Base-by-base conservation (phyloP, 2,329 filamentous ascomycete genomes). In the Pseudogymnoascus sp. region DNA sequence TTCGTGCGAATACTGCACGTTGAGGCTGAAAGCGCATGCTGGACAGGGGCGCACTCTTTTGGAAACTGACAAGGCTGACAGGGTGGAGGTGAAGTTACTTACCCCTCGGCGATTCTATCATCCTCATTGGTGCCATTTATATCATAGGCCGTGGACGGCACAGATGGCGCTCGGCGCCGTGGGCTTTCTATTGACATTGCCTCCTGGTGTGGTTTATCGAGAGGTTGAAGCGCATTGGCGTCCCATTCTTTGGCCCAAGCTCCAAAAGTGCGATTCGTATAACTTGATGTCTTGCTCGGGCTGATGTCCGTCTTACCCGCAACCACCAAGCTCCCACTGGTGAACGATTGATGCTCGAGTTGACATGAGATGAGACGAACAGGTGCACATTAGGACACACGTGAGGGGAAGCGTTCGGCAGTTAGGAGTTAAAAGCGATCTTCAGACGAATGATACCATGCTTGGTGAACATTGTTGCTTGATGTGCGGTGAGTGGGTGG, bases 371-470 rank as follows among this genome's bases (percentile, higher is more conserved):
- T 56, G 46, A 17, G 46, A 56, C 29, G 26, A 53, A 53, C 46
- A 13, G 46, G 26, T 53, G 46, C 46, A 53, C 46, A 53, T 53
- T 53, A 23, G 46, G 26, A 53, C 26, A 53, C 46, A 53, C 46
- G 46, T 53, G 46, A 53, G 46, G 46, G 46, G 46, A 53, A 53
- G 26, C 26, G 46, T 33, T 33, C 46, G 46, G 46, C 46, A 56
- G 46, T 56, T 56, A 56, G 46, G 46, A 56, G 46, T 56, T 56
- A 56, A 56, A 56, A 56, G 13, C 46, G 46, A 56, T 56, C 46
- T 56, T 56, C 46, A 56, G 19, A 33, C 26, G 46, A 33, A 56
- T 56, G 46, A 56, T 56, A 56, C 46, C 46, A 56, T 56, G 46
- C 46, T 56, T 56, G 46, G 23, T 29, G 46, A 56, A 33, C 46